Base-by-base conservation (phyloP, 78 protist species). In the Dictyostelium intermedium region DNA sequence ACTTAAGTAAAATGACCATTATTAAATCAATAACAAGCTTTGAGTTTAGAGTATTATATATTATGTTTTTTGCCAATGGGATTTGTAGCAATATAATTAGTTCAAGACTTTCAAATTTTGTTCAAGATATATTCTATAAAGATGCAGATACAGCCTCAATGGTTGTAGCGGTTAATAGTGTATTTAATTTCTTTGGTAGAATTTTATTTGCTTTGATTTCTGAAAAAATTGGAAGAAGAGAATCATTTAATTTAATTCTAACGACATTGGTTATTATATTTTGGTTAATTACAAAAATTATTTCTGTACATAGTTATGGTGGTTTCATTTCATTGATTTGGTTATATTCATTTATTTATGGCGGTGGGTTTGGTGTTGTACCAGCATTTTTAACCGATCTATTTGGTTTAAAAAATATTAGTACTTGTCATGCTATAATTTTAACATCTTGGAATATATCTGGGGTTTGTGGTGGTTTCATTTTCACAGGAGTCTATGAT, bases 311-410 rank as follows among this genome's bases (percentile, higher is more conserved):
- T n/a, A 20, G 35, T 10, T 78, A n/a, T 78, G 35, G 34, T 30
- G 53, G 45, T 3, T 91, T 77, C 35, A 43, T 83, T 9, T 18
- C 85, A 41, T 16, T 74, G 23, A 77, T 69, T 69, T 60, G 85
- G 89, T 14, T 91, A 14, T 23, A 23, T 9, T 43, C 74, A 2
- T 25, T 39, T n/a, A 1, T 18, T 5, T 91, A 91, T 89, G 95
- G 95, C 14, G 95, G 85, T 14, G 95, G 92, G 7, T 91, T 91
- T 47, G 82, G 91, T 25, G 43, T 37, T 23, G 8, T 93, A 18
- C 97, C 97, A 14, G 96, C 96, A 5, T 92, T 92, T 56, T n/a
- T 95, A 27, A 32, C 25, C 0, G 95, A 94, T n/a, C 2, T 96
- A 4, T 95, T 92, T 78, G 96, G 96, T 45, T 10, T 34, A 13